A percentile compares a stretch with the other conserved stretches of the same genome.
Evolutionary conservation across 2,329 filamentous ascomycete genomes (phyloP).

Genomic region (Fusarium sp.): DNA sequence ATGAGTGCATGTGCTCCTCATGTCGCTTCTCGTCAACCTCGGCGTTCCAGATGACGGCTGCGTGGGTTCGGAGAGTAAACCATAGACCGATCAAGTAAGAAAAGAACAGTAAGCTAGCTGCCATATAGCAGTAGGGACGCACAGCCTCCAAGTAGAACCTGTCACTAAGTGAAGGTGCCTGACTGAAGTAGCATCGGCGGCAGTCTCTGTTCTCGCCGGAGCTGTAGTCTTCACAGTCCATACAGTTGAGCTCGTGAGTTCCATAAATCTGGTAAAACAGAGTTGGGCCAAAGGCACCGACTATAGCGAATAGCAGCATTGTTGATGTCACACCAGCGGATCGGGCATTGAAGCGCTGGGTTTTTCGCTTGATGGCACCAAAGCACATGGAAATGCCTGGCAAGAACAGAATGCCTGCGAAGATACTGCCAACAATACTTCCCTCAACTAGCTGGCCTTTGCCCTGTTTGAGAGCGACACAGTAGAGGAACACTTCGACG

Average conservation of each 20-base stretch:
- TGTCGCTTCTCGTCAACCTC: constrained; percentile 83
- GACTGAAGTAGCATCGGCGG: constrained; percentile 92
- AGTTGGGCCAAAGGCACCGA: constrained; percentile 94
- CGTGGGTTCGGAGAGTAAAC: constrained; percentile 96
- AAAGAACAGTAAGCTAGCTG: constrained; percentile 85
- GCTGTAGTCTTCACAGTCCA: constrained; percentile 67
- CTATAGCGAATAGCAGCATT: constrained; percentile 96
- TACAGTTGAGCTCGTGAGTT: constrained; percentile 93
- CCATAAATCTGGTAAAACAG: constrained; percentile 99
- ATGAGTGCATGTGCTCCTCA: constrained; percentile 61
- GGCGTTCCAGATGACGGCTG: constrained; percentile 95
- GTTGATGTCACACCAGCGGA: constrained; percentile 97
- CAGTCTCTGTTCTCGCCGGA: constrained; percentile 74
- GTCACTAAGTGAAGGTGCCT: constrained; percentile 85
- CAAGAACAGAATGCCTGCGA: constrained; percentile 93
- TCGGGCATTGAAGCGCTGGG: constrained; percentile 96
- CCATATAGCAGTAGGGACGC: constrained; percentile 91
- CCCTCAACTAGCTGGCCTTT: constrained; percentile 95
- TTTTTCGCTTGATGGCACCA: constrained; percentile 96
- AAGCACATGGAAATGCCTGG: constrained; percentile 99
- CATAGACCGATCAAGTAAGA: constrained; percentile 94
- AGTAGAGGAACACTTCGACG: constrained; percentile 98
- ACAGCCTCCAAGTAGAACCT: constrained; percentile 92
- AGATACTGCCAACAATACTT: constrained; percentile 97
- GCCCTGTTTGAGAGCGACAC: constrained; percentile 90